Evolutionary conservation across 352 stramenopile species (phyloP).

Genomic region (Phytophthora quininea): DNA sequence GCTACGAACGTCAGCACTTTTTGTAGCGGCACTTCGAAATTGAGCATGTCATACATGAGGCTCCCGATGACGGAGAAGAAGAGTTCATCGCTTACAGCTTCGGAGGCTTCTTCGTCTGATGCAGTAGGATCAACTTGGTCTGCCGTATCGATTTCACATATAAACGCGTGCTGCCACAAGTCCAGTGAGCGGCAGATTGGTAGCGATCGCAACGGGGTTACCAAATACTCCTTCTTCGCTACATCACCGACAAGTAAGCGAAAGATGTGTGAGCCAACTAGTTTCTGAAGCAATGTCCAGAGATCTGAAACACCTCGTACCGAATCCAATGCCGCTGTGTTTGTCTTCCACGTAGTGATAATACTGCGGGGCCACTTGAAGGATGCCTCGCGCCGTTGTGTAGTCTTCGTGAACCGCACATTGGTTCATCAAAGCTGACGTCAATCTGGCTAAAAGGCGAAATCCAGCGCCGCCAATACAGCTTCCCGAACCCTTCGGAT

Average conservation of each 20-base stretch:
- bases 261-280: conserved; percentile 9
- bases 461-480: conserved; percentile 79
- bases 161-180: conserved; percentile 88
- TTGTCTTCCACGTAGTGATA: conserved; percentile 85
- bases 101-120: conserved; percentile 37
- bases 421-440: conserved; percentile 72
- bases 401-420: conserved; percentile 82
- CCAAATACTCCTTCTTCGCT: conserved; percentile 86
- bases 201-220: conserved; percentile 58
- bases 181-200: conserved; percentile 81
- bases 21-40: conserved; percentile 69
- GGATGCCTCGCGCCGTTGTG: conserved; percentile 74
- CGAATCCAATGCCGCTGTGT: conserved; percentile 72
- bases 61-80: conserved; percentile 87
- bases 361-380: conserved; percentile 82
- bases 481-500: conserved; percentile 81
- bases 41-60: conserved; percentile 88
- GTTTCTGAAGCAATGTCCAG: background rate
- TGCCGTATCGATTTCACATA: conserved; percentile 68
- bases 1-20: conserved; percentile 82
- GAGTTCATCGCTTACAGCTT: conserved; percentile 63
- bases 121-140: conserved; percentile 46
- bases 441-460: conserved; percentile 57
- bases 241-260: conserved; percentile 3
- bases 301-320: conserved; percentile 32